Evolutionary conservation across 768 basidiomycete genomes (phyloP), one percentile per base, ranked within the genome.

Genomic region (Clathrus columnatus): DNA sequence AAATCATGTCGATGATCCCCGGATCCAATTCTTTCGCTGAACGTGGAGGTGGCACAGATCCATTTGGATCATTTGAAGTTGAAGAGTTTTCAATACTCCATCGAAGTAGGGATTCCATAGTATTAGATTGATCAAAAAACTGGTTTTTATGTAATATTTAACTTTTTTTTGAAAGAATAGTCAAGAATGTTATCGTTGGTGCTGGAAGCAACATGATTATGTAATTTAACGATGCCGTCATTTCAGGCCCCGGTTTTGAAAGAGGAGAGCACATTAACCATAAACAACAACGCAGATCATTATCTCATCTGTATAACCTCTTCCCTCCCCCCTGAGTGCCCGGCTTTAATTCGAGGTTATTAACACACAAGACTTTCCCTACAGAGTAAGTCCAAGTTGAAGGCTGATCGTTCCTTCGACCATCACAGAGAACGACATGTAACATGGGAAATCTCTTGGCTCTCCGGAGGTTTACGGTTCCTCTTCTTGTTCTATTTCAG

Each of bases 41-140:
- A 8, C 68, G 68, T 16, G 59, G 61, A 21, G 71, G 73, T 32
- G 61, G 59, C 7, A 57, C 63, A 42, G 69, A 54, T 69, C 60
- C 26, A 65, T 62, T 2, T 58, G 66, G 7, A 66, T 61, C 27
- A 51, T 45, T 27, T 47, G 43, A 11, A 8, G 74, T 63, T 0
- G 70, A 61, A 5, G 85, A 85, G 63, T 92, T 78, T 66, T 89
- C 82, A 51, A 92, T 82, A 16, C 84, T 73, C 90, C 90, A 93
- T 62, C 86, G 83, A 11, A 93, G 73, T 29, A 93, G 78, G 17
- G 80, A 82, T 61, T 91, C 80, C 84, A 91, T 88, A 30, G 32
- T 43, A 27, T 26, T 42, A 28, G 3, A 14, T 10, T 1, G n/a
- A 23, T 30, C 32, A 27, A 11, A 14, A n/a, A 36, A 36, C 36